These are phyloP conservation scores for Cyclotella atomus DNA, from an alignment of 108 stramenopile genomes.

Conservation along the genomic window DNA sequence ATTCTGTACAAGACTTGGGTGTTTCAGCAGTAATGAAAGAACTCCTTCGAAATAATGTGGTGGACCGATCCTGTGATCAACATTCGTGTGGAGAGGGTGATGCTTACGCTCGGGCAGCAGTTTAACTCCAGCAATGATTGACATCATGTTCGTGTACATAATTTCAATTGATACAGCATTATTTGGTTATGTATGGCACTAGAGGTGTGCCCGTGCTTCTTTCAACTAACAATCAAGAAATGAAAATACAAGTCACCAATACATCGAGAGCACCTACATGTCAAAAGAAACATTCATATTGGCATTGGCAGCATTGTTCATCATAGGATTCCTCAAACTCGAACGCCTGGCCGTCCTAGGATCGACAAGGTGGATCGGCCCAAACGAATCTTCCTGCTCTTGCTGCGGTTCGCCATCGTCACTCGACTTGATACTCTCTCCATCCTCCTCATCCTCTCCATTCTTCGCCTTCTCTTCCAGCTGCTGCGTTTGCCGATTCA, in stretches of 20 bases:
- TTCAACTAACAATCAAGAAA: too few species aligned
- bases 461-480: background rate
- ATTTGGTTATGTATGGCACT: too few species aligned
- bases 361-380: background rate
- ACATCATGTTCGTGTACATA: background rate
- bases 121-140: background rate
- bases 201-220: too few species aligned
- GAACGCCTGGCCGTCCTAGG: background rate
- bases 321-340: conserved; percentile 7
- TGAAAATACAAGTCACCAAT: too few species aligned
- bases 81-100: background rate
- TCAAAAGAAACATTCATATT: conserved; percentile 18
- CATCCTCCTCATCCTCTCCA: background rate
- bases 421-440: background rate
- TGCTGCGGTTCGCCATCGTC: background rate
- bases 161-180: too few species aligned
- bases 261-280: too few species aligned
- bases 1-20: too few species aligned
- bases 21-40: too few species aligned
- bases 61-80: too few species aligned
- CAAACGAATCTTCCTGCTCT: background rate
- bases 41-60: too few species aligned
- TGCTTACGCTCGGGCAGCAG: background rate
- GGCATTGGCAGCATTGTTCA: conserved; percentile 6
- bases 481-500: conserved; percentile 29